Conservation (phyloP, 108 stramenopile genomes). For the Cyclotella sp. region DNA sequence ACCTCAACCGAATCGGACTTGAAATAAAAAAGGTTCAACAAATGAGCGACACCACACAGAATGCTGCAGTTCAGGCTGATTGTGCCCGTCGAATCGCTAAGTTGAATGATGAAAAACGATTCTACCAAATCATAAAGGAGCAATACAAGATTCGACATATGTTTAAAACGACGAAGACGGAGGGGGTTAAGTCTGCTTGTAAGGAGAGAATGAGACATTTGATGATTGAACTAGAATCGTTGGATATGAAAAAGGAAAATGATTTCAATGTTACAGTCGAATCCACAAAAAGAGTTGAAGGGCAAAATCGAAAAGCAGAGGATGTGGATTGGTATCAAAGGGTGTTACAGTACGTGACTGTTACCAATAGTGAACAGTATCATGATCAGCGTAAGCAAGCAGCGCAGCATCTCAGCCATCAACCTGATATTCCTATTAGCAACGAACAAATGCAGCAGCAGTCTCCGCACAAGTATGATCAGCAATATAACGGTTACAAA, state of each 20-base stretch:
- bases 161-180: constrained; percentile 17
- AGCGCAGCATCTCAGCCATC: neutral
- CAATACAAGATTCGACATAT: constrained; percentile 36
- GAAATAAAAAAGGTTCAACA: constrained; percentile 39
- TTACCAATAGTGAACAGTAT: constrained; percentile 1
- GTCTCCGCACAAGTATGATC: neutral
- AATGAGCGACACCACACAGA: constrained; percentile 29
- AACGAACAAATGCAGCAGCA: neutral
- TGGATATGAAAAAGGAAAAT: constrained; percentile 18
- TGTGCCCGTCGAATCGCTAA: constrained; percentile 29
- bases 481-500: neutral
- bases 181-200: constrained; percentile 37
- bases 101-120: constrained; percentile 38
- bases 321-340: constrained; percentile 38
- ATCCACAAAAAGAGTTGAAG: neutral
- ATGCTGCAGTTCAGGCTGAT: constrained; percentile 19
- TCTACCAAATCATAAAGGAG: constrained; percentile 48
- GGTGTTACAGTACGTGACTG: constrained; percentile 29
- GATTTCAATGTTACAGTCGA: neutral
- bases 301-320: neutral
- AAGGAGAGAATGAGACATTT: constrained; percentile 39
- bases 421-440: neutral
- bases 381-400: neutral
- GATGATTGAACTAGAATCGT: constrained; percentile 26
- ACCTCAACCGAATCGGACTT: constrained; percentile 26